Evolutionary conservation across 164 flowering plant species (phyloP), one percentile per base, ranked within the genome.

Genomic region (Magnolia changhungtana): DNA sequence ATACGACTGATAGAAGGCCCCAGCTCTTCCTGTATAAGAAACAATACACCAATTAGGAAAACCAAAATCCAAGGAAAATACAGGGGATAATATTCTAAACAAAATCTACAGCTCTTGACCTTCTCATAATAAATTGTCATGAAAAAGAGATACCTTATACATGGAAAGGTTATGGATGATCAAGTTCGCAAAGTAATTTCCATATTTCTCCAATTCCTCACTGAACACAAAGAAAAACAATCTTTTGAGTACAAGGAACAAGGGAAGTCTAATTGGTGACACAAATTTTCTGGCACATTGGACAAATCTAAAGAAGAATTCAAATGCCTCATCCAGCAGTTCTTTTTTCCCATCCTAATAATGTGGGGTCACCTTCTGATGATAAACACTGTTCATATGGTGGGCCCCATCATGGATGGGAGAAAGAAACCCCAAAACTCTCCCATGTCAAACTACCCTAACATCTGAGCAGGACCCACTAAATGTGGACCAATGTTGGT

Each of bases 141-240:
- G 18, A 72, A 68, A 14, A 20, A 69, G 29, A 59, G 73, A 50
- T 76, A 88, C 91, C 91, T 87, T 86, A 78, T 86, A 90, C 52
- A 84, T 82, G 78, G 90, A 87, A 74, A 96, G 98, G 50, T 85
- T 90, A 74, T 75, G 72, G 50, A 81, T 78, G 63, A 86, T 87
- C 89, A 94, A 83, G 77, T 87, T 80, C 72, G 82, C 83, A 83
- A 89, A 93, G 79, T 88, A 91, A 31, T 82, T 87, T 80, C 90
- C 95, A 75, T 87, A 92, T 58, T 73, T 88, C 82, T 89, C 95
- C 87, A 96, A 78, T 80, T 91, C 96, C 72, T 83, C 94, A 72
- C 99, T 81, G 78, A 86, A 84, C 69, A 77, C 20, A 23, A 27
- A 78, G 63, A 21, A 74, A 71, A 81, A 79, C 75, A 61, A 50